phyloP scores from a whole-genome alignment of 148 eudicot genomes.

The Agrostemma githago region DNA sequence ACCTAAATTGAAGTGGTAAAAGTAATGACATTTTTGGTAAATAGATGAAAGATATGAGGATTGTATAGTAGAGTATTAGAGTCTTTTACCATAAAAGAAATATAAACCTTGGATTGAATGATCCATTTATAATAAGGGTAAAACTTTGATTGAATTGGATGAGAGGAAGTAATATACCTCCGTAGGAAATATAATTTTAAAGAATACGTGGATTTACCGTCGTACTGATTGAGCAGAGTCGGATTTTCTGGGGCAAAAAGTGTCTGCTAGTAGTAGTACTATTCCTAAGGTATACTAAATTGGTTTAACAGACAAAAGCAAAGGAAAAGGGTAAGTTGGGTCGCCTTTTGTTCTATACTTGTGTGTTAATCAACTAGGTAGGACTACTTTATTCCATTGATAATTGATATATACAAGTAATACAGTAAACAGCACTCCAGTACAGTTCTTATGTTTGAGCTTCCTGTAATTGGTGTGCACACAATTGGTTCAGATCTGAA shows the following conservation, averaged over 20 bases:
- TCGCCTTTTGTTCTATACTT: neutral
- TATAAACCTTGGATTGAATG: no score
- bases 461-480: neutral
- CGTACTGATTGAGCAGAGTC: neutral
- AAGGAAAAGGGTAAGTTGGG: neutral
- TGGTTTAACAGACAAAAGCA: neutral
- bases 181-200: no score
- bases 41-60: no score
- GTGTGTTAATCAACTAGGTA: neutral
- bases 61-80: no score
- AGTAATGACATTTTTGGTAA: no score
- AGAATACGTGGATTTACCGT: neutral
- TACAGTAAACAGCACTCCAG: neutral
- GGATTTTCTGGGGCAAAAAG: slow-evolving; percentile 1
- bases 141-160: no score
- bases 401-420: neutral
- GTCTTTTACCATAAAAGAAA: no score
- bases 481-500: slow-evolving; percentile 14
- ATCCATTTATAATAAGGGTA: no score
- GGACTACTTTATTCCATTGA: neutral
- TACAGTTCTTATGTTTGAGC: neutral
- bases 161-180: no score
- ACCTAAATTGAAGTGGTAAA: no score
- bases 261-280: neutral
- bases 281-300: neutral